Percentiles rank a stretch among this genome's conserved stretches.
Evolutionary conservation across 1,284 basidiomycete genomes (phyloP).

Genomic region (Ceratobasidium sp.): DNA sequence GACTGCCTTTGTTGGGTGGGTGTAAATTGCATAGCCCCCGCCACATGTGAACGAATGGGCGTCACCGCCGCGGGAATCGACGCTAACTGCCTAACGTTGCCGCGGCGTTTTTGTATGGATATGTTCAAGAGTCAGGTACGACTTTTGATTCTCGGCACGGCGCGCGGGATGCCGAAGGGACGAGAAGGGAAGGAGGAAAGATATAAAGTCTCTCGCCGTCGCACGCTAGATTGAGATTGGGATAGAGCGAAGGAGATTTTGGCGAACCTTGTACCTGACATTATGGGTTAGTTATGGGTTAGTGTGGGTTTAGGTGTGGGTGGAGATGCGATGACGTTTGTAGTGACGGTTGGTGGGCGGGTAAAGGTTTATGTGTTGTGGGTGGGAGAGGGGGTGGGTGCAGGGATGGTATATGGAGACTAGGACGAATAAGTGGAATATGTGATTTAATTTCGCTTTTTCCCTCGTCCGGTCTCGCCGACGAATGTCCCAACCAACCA

Average conservation of each 20-base stretch:
- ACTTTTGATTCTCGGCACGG: background rate
- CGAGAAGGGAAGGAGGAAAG: too few species aligned
- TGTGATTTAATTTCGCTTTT: background rate
- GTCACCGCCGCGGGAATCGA: too few species aligned
- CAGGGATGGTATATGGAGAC: constrained; percentile 1
- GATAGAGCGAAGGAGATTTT: background rate
- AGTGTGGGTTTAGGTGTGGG: background rate
- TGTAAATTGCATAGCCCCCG: too few species aligned
- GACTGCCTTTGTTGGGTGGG: too few species aligned
- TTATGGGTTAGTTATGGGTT: background rate
- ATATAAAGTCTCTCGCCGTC: too few species aligned
- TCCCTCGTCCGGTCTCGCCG: background rate
- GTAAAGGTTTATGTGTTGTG: background rate
- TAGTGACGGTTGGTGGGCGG: too few species aligned
- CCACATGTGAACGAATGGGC: too few species aligned
- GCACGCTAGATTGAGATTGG: constrained; percentile 11
- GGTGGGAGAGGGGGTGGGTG: background rate
- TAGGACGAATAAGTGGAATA: constrained; percentile 16
- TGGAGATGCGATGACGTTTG: too few species aligned
- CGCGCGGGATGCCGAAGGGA: too few species aligned
- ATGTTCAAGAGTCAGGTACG: background rate
- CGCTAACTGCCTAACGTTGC: background rate
- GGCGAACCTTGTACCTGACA: constrained; percentile 13
- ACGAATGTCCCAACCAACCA: too few species aligned
- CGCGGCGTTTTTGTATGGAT: background rate